A percentile compares a stretch with the other conserved stretches of the same genome.
phyloP scores from a whole-genome alignment of 768 basidiomycete genomes.

The Leccinum olivaceopallidum region DNA sequence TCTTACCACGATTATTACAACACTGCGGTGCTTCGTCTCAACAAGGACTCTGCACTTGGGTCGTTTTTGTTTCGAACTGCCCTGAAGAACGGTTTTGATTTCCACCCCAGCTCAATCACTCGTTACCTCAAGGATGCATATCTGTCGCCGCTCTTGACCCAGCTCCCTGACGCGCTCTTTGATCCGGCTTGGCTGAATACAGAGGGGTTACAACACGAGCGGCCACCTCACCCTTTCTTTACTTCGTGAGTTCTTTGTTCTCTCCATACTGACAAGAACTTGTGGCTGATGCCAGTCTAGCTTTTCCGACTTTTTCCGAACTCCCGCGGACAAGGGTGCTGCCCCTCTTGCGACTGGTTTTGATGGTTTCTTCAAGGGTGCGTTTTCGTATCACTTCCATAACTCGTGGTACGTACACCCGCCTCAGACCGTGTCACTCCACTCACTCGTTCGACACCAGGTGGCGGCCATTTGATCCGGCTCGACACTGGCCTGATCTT shows the following conservation, averaged over 20 bases:
- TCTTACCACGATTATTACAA: constrained; percentile 91
- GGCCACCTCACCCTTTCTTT: constrained; percentile 93
- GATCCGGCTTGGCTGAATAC: constrained; percentile 95
- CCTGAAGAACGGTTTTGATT: constrained; percentile 87
- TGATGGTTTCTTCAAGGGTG: constrained; percentile 90
- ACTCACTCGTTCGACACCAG: constrained; percentile 39
- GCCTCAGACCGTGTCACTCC: background rate
- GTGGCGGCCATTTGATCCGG: constrained; percentile 92
- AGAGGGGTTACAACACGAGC: constrained; percentile 84
- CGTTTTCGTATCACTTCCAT: constrained; percentile 94
- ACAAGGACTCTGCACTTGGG: constrained; percentile 85
- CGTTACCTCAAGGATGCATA: constrained; percentile 82
- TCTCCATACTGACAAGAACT: background rate
- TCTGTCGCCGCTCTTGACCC: constrained; percentile 71
- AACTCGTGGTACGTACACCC: constrained; percentile 69
- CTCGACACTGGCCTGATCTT: constrained; percentile 89
- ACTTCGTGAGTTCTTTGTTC: constrained; percentile 54
- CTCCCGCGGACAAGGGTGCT: constrained; percentile 65
- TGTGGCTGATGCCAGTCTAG: constrained; percentile 37
- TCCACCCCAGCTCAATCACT: constrained; percentile 93
- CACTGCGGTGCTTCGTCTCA: constrained; percentile 88
- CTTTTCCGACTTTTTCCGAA: constrained; percentile 82
- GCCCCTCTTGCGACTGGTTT: constrained; percentile 85
- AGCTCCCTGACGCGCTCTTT: constrained; percentile 89
- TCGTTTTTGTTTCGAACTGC: constrained; percentile 92